Evolutionary conservation across 2,329 filamentous ascomycete species (phyloP).

Genomic region (Bimuria novae-zelandiae): DNA sequence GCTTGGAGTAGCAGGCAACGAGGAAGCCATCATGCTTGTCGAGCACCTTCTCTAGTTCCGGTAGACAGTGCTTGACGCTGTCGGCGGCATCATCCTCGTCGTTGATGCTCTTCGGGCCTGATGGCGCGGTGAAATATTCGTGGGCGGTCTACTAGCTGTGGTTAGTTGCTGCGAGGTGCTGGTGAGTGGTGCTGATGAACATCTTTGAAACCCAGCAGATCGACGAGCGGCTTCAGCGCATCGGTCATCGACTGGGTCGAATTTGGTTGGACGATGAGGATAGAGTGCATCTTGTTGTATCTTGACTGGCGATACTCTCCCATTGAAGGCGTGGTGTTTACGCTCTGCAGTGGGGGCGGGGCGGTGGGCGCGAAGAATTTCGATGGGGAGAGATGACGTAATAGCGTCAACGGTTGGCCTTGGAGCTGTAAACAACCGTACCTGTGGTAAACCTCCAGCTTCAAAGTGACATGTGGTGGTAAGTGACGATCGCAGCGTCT

Average conservation of each 20-base stretch:
- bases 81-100: constrained; percentile 68
- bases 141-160: constrained; percentile 51
- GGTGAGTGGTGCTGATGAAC: constrained; percentile 43
- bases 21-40: constrained; percentile 73
- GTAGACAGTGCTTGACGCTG: constrained; percentile 67
- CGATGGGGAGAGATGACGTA: not conserved
- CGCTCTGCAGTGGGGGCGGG: not conserved
- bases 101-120: constrained; percentile 77
- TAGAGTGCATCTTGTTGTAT: constrained; percentile 48
- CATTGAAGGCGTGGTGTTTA: constrained; percentile 18
- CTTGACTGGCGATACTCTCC: constrained; percentile 31
- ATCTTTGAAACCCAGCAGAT: constrained; percentile 50
- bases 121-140: constrained; percentile 68
- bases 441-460: not conserved
- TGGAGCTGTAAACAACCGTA: not conserved
- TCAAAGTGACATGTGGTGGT: not conserved
- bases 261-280: constrained; percentile 81
- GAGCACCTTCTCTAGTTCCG: constrained; percentile 55
- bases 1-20: constrained; percentile 85
- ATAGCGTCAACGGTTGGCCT: not conserved
- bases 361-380: not conserved
- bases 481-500: not conserved
- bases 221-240: constrained; percentile 60
- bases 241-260: constrained; percentile 74
- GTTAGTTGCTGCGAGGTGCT: constrained; percentile 48